phyloP scores from a whole-genome alignment of 1,284 basidiomycete species.

The Wolfiporia cocos region DNA sequence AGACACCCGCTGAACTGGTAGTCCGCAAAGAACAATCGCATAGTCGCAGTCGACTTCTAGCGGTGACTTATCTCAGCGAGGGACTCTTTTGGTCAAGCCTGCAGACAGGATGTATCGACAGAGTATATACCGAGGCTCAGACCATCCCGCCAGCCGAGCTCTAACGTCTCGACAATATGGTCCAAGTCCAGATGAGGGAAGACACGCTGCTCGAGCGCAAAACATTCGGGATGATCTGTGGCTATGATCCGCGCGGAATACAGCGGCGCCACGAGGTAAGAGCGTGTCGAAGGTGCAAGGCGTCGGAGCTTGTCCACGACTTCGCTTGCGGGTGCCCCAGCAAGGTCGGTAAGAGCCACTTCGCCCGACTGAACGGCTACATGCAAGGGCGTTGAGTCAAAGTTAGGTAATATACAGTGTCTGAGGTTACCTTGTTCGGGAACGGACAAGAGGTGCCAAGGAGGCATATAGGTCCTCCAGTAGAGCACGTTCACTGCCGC shows the following conservation, averaged over 20 bases:
- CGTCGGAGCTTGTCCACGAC: conserved; percentile 16
- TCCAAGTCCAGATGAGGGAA: conserved; percentile 35
- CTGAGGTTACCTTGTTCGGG: conserved; percentile 17
- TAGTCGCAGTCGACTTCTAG: too few relatives aligned
- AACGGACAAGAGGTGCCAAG: conserved; percentile 30
- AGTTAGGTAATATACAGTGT: not conserved
- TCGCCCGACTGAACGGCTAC: conserved; percentile 12
- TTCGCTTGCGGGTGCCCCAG: conserved; percentile 18
- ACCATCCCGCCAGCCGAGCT: conserved; percentile 23
- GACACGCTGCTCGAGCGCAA: conserved; percentile 16
- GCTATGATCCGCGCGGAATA: conserved; percentile 19
- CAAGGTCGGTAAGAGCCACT: conserved; percentile 19
- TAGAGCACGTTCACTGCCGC: conserved; percentile 23
- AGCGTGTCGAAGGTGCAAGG: conserved; percentile 1
- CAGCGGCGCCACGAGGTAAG: conserved; percentile 27
- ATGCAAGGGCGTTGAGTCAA: not conserved
- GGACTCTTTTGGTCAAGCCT: too few relatives aligned
- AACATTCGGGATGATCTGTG: conserved; percentile 16
- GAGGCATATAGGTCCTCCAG: conserved; percentile 38
- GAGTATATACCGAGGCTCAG: conserved; percentile 28
- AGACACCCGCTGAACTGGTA: too few relatives aligned
- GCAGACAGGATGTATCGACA: conserved; percentile 15
- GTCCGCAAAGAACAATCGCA: too few relatives aligned
- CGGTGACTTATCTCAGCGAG: too few relatives aligned
- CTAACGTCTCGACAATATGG: conserved; percentile 28